Conservation (phyloP, 306 rosid genomes). For the Corylus americana region DNA sequence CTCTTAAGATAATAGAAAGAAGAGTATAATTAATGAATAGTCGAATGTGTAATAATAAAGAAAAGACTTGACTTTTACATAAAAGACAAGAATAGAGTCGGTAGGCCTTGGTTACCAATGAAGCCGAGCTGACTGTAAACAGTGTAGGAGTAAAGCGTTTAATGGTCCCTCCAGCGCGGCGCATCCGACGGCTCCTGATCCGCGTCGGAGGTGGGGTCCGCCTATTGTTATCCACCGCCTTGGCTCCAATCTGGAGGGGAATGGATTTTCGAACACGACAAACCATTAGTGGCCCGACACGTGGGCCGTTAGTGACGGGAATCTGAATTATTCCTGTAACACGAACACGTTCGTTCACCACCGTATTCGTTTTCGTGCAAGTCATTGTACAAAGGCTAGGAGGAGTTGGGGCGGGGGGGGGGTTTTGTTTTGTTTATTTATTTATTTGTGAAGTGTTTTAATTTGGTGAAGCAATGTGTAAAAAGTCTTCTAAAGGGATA, state of each 20-base stretch:
- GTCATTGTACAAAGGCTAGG: background rate
- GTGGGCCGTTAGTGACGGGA: background rate
- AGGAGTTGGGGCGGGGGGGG: background rate
- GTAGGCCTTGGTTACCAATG: background rate
- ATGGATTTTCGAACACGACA: constrained; percentile 10
- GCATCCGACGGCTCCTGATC: constrained; percentile 39
- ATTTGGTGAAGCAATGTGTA: constrained; percentile 22
- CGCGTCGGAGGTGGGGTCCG: constrained; percentile 9
- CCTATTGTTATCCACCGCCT: constrained; percentile 23
- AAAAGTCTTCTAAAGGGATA: background rate
- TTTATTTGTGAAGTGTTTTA: background rate
- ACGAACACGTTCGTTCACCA: background rate
- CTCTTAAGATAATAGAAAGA: too few relatives aligned
- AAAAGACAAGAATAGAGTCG: background rate
- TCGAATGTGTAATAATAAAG: too few relatives aligned
- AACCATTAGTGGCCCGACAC: constrained; percentile 3
- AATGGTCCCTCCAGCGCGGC: constrained; percentile 33
- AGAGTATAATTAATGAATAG: too few relatives aligned
- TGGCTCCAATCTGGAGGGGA: background rate
- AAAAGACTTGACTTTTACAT: too few relatives aligned
- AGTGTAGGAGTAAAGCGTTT: constrained; percentile 35
- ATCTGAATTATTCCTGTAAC: background rate
- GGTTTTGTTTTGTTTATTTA: background rate
- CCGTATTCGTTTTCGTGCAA: background rate
- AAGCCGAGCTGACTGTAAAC: constrained; percentile 21